Evolutionary conservation across 2,329 filamentous ascomycete species (phyloP), one percentile per base, ranked within the genome.

Genomic region (Colletotrichum chlorophyti): DNA sequence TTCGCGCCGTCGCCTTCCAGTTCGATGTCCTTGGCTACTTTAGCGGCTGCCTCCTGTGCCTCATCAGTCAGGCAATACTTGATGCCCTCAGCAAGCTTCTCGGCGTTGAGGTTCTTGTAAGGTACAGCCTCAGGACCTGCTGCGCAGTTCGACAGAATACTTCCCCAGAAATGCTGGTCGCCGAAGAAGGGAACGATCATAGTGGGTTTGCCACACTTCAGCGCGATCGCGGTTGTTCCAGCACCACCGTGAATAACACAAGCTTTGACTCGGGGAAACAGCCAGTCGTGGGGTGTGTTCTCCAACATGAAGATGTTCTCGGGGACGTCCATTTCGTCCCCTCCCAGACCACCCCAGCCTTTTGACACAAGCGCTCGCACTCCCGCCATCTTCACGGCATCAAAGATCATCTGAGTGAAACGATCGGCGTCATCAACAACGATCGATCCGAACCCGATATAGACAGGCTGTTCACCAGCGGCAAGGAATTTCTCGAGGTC

Each of bases 161-260:
- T 78, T 2, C 89, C 90, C 90, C 90, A 93, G 68, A 93, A 93
- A 45, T 88, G 83, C 70, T 93, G 90, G 67, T 93, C 90, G 3
- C 90, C 90, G 63, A 93, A 93, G 73, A 93, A 93, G 0, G 90
- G 90, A 2, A 93, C 87, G 23, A 92, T 83, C 83, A 91, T 89
- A 5, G 87, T 91, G 0, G 90, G 90, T 65, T 83, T 84, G 4
- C 83, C 90, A 62, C 83, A 88, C 69, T 89, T 90, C 27, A 93
- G 76, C 1, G 88, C 88, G 42, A 89, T 89, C 2, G 90, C 90
- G 1, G 89, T 91, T 0, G 90, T 93, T 2, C 90, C 90, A 0
- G 90, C 90, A 11, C 90, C 90, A n/a, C 90, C 90, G 62, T 92
- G 90, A 60, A 91, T 90, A 1, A 92, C 84, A 4, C 88, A 88